phyloP scores from a whole-genome alignment of 1,284 basidiomycete species.

The Ganoderma sinense region DNA sequence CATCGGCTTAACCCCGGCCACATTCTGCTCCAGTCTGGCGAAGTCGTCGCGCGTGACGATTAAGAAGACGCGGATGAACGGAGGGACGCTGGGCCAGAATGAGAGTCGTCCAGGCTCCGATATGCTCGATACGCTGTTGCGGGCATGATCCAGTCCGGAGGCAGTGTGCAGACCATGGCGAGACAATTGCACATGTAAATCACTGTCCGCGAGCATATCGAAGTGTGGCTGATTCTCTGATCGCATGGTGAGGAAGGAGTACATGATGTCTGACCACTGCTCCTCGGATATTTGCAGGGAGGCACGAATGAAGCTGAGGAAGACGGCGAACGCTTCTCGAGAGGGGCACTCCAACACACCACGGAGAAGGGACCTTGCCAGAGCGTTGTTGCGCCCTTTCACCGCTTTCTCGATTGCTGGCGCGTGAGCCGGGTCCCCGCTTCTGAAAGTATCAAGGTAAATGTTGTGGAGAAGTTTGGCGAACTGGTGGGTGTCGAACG shows the following conservation, averaged over 20 bases:
- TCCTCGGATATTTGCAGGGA: slow-evolving; percentile 36
- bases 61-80: slow-evolving; percentile 38
- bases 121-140: not conserved
- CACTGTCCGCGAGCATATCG: slow-evolving; percentile 44
- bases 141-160: not conserved
- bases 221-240: slow-evolving; percentile 39
- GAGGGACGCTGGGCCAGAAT: slow-evolving; percentile 41
- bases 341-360: slow-evolving; percentile 19
- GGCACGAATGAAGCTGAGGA: slow-evolving; percentile 48
- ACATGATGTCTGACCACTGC: slow-evolving; percentile 42
- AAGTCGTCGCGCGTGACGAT: not conserved
- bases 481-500: slow-evolving; percentile 45
- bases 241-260: slow-evolving; percentile 36
- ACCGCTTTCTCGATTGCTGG: slow-evolving; percentile 23
- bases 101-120: slow-evolving; percentile 30
- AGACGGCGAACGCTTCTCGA: slow-evolving; percentile 42
- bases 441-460: slow-evolving; percentile 55
- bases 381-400: slow-evolving; percentile 28
- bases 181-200: slow-evolving; percentile 44
- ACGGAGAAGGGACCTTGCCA: slow-evolving; percentile 15
- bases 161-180: slow-evolving; percentile 40
- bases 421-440: slow-evolving; percentile 39
- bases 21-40: slow-evolving; percentile 9
- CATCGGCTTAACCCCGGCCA: not conserved
- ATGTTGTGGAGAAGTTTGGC: slow-evolving; percentile 51